Evolutionary conservation across 352 stramenopile species (phyloP).

Genomic region (Globisporangium uncinulatum): DNA sequence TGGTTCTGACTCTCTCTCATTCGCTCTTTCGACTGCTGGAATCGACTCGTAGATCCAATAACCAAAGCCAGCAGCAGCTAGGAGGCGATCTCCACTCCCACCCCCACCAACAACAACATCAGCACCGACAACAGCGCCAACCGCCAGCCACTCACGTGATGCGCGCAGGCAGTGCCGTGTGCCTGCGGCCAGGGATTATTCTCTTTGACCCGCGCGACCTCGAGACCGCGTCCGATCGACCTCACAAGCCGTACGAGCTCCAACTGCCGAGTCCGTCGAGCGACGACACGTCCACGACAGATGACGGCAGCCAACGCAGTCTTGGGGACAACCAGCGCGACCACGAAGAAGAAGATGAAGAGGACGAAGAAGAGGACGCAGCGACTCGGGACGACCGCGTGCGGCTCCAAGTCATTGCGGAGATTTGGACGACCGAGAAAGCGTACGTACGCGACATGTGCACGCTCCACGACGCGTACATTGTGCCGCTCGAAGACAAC

Average conservation of each 20-base stretch:
- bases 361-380: conserved; percentile 7
- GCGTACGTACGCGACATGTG: conserved; percentile 73
- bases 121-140: conserved; percentile 2
- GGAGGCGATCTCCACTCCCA: too few relatives aligned
- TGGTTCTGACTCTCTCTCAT: neutral
- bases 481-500: conserved; percentile 73
- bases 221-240: conserved; percentile 2
- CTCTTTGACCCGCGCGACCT: conserved; percentile 51
- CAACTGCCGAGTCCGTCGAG: conserved; percentile 13
- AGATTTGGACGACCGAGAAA: conserved; percentile 79
- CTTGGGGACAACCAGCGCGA: conserved; percentile 17
- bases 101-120: neutral
- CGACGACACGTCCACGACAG: conserved; percentile 10
- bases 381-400: conserved; percentile 17
- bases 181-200: conserved; percentile 27
- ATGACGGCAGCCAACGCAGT: conserved; percentile 12
- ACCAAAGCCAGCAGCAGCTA: neutral
- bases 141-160: conserved; percentile 1
- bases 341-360: conserved; percentile 4
- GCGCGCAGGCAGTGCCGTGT: conserved; percentile 5
- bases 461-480: conserved; percentile 74
- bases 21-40: neutral
- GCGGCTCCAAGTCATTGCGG: conserved; percentile 55
- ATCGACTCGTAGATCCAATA: neutral
- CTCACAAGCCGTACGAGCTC: conserved; percentile 1